Evolutionary conservation across 108 stramenopile species (phyloP), one percentile per base, ranked within the genome.

Genomic region (Skeletonema marinoi): DNA sequence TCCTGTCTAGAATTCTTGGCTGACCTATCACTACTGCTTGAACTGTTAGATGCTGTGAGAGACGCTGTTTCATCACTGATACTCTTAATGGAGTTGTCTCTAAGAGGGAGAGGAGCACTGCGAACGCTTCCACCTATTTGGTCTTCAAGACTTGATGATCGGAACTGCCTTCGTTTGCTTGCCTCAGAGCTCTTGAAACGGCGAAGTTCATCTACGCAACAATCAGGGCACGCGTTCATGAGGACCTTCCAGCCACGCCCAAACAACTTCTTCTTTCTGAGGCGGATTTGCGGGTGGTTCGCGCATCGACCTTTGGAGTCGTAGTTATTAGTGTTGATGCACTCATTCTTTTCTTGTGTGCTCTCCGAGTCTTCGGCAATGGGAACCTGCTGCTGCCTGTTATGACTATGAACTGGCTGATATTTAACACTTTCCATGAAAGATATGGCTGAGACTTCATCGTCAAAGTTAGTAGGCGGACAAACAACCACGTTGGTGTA

Each of bases 141-240:
- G 25, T 56, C 2, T 25, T 56, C 54, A 25, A 56, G 54, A 25
- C 21, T 25, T 25, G 54, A 56, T 56, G 19, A 25, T 56, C 21
- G 54, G 25, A 29, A 29, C 25, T 56, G 54, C 1, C 31, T 63
- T 31, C 61, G 61, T 7, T 36, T 29, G 44, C 48, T 50, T 31
- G 42, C 21, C 59, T 72, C 71, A 0, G 12, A 66, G 58, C 32
- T 29, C 36, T 75, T 70, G 16, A 82, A 60, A 6, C 71, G 64
- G 9, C 66, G 65, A 50, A 82, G 66, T 70, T 82, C 75, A 14
- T 73, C 70, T 1, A 82, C 75, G n/a, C 81, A 82, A 48, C 81
- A 82, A 58, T 82, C 81, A 16, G 81, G 81, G 68, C 81, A 82
- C 3, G 81, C 74, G 36, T 46, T 76, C 81, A 76, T 82, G 48